These are phyloP conservation scores for Tephrocybe sp. DNA, from an alignment of 768 basidiomycete species.

Conservation along the genomic window DNA sequence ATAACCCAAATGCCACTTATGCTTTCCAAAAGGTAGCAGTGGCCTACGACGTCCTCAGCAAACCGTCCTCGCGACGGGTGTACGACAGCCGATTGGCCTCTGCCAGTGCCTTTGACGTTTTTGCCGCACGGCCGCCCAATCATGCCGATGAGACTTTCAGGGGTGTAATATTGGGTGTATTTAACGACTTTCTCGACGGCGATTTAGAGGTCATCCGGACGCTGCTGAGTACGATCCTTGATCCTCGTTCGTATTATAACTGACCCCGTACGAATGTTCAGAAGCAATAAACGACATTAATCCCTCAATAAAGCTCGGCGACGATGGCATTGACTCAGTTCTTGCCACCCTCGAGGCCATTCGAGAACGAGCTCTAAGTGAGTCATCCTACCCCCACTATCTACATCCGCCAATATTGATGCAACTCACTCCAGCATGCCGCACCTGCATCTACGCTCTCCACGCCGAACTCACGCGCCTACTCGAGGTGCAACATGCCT, in stretches of 20 bases:
- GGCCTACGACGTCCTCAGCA: constrained; percentile 79
- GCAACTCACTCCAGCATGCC: constrained; percentile 56
- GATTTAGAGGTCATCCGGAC: constrained; percentile 84
- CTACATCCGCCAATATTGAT: not conserved
- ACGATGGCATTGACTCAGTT: constrained; percentile 79
- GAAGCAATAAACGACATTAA: constrained; percentile 81
- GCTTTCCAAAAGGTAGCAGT: constrained; percentile 88
- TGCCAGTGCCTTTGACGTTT: constrained; percentile 53
- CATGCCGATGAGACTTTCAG: constrained; percentile 81
- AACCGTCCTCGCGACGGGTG: constrained; percentile 61
- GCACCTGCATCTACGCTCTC: constrained; percentile 73
- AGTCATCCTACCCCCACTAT: constrained; percentile 21
- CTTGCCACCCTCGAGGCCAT: constrained; percentile 67
- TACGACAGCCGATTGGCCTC: constrained; percentile 63
- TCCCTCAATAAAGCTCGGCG: constrained; percentile 71
- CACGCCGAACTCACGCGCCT: constrained; percentile 72
- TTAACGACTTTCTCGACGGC: constrained; percentile 83
- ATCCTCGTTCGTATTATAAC: not conserved
- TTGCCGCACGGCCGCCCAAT: constrained; percentile 48
- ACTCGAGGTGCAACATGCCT: constrained; percentile 79
- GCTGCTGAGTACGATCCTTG: constrained; percentile 62
- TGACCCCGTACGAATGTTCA: constrained; percentile 25
- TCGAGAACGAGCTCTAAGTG: constrained; percentile 75
- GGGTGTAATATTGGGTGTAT: constrained; percentile 69
- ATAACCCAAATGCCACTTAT: constrained; percentile 72